phyloP scores from a whole-genome alignment of 371 early-diverging fungal species.

The Syncephalastrum sp. region DNA sequence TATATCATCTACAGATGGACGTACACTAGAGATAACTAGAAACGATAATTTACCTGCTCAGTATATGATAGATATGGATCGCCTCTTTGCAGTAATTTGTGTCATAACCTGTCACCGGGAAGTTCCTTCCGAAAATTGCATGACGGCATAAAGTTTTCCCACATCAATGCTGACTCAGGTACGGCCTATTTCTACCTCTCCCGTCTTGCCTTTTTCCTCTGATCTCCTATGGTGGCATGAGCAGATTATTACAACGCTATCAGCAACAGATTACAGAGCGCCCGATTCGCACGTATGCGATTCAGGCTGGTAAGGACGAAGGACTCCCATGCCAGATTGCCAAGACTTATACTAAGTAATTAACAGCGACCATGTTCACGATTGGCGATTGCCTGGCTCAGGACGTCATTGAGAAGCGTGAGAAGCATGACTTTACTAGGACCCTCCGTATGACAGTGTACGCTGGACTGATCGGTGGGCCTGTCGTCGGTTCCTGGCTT shows the following conservation, averaged over 20 bases:
- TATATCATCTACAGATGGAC: too few species aligned
- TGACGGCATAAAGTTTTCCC: too few species aligned
- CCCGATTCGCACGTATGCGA: slow-evolving; percentile 15
- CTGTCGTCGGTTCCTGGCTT: slow-evolving; percentile 31
- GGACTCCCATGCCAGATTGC: neutral
- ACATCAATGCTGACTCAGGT: too few species aligned
- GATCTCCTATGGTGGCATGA: too few species aligned
- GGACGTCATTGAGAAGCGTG: slow-evolving; percentile 25
- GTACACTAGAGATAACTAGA: too few species aligned
- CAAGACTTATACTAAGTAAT: neutral
- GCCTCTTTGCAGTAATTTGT: too few species aligned
- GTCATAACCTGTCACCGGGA: too few species aligned
- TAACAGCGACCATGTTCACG: slow-evolving; percentile 23
- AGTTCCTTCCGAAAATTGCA: too few species aligned
- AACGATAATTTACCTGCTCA: too few species aligned
- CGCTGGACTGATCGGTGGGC: slow-evolving; percentile 26
- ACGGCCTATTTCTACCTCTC: too few species aligned
- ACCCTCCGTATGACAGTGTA: slow-evolving; percentile 26
- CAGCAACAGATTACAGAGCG: slow-evolving; percentile 10
- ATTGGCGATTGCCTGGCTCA: slow-evolving; percentile 31
- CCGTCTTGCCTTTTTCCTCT: too few species aligned
- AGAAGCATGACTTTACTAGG: slow-evolving; percentile 24
- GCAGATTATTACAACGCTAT: slow-evolving; percentile 8
- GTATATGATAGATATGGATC: too few species aligned
- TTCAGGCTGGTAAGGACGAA: slow-evolving; percentile 17